Percentiles rank a stretch among this genome's conserved stretches.
Evolutionary conservation across 352 stramenopile genomes (phyloP).

Genomic region (Blastocystis hominis): DNA sequence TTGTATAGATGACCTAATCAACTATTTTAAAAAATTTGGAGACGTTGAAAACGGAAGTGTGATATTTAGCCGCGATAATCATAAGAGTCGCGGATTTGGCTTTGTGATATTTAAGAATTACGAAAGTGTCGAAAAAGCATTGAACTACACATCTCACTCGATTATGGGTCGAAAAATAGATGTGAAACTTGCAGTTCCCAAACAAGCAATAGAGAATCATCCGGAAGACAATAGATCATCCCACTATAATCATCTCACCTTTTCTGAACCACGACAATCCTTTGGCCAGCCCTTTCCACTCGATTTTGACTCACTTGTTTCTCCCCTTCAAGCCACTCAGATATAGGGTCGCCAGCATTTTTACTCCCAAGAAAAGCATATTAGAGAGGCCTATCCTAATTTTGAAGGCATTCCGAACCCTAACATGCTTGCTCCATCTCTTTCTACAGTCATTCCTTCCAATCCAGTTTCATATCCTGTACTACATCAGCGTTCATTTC

Average conservation of each 20-base stretch:
- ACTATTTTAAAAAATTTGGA: conserved; percentile 42
- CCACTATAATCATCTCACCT: background rate
- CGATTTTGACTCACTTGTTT: too few species aligned
- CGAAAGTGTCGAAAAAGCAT: conserved; percentile 4
- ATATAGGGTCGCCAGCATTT: too few species aligned
- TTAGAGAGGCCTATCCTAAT: too few species aligned
- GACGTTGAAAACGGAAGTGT: conserved; percentile 29
- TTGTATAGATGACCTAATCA: conserved; percentile 47
- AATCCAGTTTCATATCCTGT: too few species aligned
- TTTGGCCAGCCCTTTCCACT: background rate
- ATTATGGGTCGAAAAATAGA: conserved; percentile 19
- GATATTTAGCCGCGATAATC: conserved; percentile 29
- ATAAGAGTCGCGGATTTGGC: conserved; percentile 53
- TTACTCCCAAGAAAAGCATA: too few species aligned
- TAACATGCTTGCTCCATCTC: too few species aligned
- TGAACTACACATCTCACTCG: background rate
- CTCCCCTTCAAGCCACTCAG: too few species aligned
- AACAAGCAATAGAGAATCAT: background rate
- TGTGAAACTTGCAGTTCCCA: conserved; percentile 28
- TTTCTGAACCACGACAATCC: background rate
- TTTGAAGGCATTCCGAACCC: too few species aligned
- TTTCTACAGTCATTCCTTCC: too few species aligned
- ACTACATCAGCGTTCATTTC: too few species aligned
- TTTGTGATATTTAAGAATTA: conserved; percentile 52
- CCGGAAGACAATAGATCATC: background rate